These are phyloP conservation scores for Pythium plurisporium DNA, from an alignment of 352 stramenopile species.

Conservation along the genomic window DNA sequence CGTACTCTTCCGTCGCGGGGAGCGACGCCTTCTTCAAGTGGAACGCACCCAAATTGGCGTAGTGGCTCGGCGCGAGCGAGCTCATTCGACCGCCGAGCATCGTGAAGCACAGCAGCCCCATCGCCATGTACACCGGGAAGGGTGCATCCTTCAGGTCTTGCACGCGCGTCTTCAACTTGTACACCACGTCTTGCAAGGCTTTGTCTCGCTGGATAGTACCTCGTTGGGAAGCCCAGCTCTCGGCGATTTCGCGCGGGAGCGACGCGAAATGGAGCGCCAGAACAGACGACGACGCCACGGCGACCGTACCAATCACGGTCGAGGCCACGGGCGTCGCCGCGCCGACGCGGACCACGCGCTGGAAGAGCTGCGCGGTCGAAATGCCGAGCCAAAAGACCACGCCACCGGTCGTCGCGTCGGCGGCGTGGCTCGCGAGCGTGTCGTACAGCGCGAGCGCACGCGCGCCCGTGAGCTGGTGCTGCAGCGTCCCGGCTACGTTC, in stretches of 20 bases:
- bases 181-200: not conserved
- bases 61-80: slow-evolving; percentile 71
- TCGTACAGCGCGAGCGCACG: slow-evolving; percentile 21
- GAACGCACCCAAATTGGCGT: slow-evolving; percentile 71
- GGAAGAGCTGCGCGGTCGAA: slow-evolving; percentile 24
- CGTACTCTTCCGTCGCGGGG: slow-evolving; percentile 70
- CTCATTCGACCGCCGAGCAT: slow-evolving; percentile 69
- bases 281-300: slow-evolving; percentile 28
- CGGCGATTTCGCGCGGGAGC: slow-evolving; percentile 19
- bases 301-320: slow-evolving; percentile 19
- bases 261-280: slow-evolving; percentile 27
- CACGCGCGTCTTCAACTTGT: slow-evolving; percentile 10
- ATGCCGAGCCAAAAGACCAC: slow-evolving; percentile 32
- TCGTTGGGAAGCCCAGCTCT: not conserved
- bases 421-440: slow-evolving; percentile 15
- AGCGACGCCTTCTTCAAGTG: slow-evolving; percentile 72
- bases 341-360: slow-evolving; percentile 20
- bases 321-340: slow-evolving; percentile 25
- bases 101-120: slow-evolving; percentile 72
- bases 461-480: slow-evolving; percentile 17
- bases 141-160: slow-evolving; percentile 26
- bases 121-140: slow-evolving; percentile 61
- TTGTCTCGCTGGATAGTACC: not conserved
- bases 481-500: not conserved
- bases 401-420: slow-evolving; percentile 27